Percentiles rank a stretch among this genome's conserved stretches.
These are phyloP conservation scores for Acanthochlamys bracteata DNA, from an alignment of 106 monocot species.

Conservation along the genomic window DNA sequence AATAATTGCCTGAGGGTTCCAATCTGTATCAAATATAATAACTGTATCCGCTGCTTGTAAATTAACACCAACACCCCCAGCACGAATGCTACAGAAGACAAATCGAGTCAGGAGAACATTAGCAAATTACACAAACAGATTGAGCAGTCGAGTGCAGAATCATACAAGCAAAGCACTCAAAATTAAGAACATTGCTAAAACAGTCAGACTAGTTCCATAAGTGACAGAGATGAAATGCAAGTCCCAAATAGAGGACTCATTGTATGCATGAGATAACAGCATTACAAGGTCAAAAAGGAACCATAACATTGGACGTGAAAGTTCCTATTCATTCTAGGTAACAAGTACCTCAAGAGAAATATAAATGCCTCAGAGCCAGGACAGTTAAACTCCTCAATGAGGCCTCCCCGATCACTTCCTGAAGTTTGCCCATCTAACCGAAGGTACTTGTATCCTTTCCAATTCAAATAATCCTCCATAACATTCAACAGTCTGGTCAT, in stretches of 20 bases:
- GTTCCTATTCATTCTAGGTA: background rate
- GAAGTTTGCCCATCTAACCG: conserved; percentile 99
- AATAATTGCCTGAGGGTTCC: conserved; percentile 95
- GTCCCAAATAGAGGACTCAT: too few relatives aligned
- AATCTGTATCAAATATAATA: conserved; percentile 98
- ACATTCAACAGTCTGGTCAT: conserved; percentile 99
- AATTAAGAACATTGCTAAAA: too few relatives aligned
- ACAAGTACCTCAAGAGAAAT: conserved; percentile 77
- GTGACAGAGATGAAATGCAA: too few relatives aligned
- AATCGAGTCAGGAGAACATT: background rate
- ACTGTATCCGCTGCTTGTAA: conserved; percentile 99
- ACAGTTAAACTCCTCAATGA: conserved; percentile 86
- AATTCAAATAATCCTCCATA: conserved; percentile 89
- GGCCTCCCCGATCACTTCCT: conserved; percentile 86
- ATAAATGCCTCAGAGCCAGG: conserved; percentile 75
- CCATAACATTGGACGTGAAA: too few relatives aligned
- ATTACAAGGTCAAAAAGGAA: too few relatives aligned
- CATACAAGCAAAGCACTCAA: too few relatives aligned
- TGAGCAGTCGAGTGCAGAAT: too few relatives aligned
- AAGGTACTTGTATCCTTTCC: conserved; percentile 87
- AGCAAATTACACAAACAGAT: too few relatives aligned
- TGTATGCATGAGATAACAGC: too few relatives aligned
- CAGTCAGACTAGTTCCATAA: too few relatives aligned
- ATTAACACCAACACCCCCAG: conserved; percentile 98
- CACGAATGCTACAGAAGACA: conserved; percentile 75